Evolutionary conservation across 169 alveolate species (phyloP), one percentile per base, ranked within the genome.

Genomic region (Plasmodium sp.): DNA sequence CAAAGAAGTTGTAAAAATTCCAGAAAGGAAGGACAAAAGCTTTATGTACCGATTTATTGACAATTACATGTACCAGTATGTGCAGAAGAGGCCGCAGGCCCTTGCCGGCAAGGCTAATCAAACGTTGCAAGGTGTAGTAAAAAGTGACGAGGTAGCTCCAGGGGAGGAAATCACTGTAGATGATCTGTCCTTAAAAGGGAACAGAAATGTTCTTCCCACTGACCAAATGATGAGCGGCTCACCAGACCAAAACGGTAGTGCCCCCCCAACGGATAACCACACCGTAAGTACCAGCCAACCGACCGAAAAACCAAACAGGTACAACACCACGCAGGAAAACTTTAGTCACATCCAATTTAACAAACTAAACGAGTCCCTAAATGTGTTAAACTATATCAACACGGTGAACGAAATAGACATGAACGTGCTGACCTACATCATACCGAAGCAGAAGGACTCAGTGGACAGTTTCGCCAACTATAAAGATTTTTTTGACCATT

Each of bases 41-140:
- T 90, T 90, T 71, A 90, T 90, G 94, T 90, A 80, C 75, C 9
- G 94, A 74, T 90, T 90, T 90, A 51, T 90, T 62, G 91, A 90
- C 51, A 90, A 80, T 41, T 43, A 62, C 41, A 90, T 90, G 12
- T 90, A 90, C 72, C 91, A 90, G 22, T 90, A 90, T 80, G 43
- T 90, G 72, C 94, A 90, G 54, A 90, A 90, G 27, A 90, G 36
- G 22, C 84, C 84, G 5, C 62, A 14, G 5, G 41, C 77, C 39
- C 33, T 67, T 67, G 14, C n/a, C n/a, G 2, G 12, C 33, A 67
- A 67, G n/a, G 14, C 18, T 67, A 67, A 67, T 18, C 43, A 67
- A 67, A 18, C 14, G 62, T 51, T 51, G 10, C 77, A 67, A 27
- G 16, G 39, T 22, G 77, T 27, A 27, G 41, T 67, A 31, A 67